Evolutionary conservation across 2,329 filamentous ascomycete genomes (phyloP).

Genomic region (Colletotrichum lini): DNA sequence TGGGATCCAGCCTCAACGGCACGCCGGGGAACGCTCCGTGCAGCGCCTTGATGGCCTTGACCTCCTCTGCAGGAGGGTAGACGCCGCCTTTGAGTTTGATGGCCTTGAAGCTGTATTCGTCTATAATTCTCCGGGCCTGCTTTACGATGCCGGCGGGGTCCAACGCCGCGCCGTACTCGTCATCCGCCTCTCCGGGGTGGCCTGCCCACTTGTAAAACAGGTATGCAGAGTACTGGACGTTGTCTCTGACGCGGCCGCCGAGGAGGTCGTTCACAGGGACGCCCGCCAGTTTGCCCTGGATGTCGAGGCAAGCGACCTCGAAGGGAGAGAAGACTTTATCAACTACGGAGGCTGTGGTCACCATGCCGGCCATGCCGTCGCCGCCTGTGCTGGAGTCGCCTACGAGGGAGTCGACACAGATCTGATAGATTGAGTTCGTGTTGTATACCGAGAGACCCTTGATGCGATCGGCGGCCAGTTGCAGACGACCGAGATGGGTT

Average conservation of each 20-base stretch:
- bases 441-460: slow-evolving; percentile 59
- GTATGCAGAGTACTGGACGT: slow-evolving; percentile 59
- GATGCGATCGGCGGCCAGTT: slow-evolving; percentile 50
- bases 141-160: slow-evolving; percentile 52
- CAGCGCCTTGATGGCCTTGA: slow-evolving; percentile 56
- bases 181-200: slow-evolving; percentile 55
- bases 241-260: slow-evolving; percentile 56
- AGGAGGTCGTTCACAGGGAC: slow-evolving; percentile 57
- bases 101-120: slow-evolving; percentile 59
- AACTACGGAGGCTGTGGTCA: slow-evolving; percentile 56
- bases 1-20: slow-evolving; percentile 56
- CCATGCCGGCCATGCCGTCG: slow-evolving; percentile 72
- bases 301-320: slow-evolving; percentile 59
- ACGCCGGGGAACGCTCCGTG: slow-evolving; percentile 54
- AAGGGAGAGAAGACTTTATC: slow-evolving; percentile 61
- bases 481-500: slow-evolving; percentile 53
- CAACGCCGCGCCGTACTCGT: slow-evolving; percentile 57
- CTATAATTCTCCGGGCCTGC: slow-evolving; percentile 55
- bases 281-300: slow-evolving; percentile 58
- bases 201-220: slow-evolving; percentile 61
- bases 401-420: slow-evolving; percentile 80
- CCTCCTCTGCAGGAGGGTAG: slow-evolving; percentile 56
- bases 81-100: slow-evolving; percentile 61
- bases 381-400: slow-evolving; percentile 61
- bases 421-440: slow-evolving; percentile 87